Evolutionary conservation across 441 rosid species (phyloP), one percentile per base, ranked within the genome.

Genomic region (Brassica balearica): DNA sequence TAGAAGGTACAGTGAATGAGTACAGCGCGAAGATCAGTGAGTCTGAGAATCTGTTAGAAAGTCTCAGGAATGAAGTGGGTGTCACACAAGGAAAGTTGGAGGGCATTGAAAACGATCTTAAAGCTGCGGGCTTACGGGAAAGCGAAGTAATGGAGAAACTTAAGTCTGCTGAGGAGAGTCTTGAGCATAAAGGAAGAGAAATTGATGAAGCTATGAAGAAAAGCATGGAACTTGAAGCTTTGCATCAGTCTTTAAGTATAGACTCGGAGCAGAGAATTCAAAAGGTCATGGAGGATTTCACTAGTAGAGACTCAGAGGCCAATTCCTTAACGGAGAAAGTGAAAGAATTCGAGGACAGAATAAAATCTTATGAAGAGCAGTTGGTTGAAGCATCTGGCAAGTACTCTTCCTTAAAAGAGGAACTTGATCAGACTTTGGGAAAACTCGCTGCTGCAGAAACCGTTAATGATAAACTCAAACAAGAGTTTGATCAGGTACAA

Each of bases 91-190:
- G 77, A 82, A 90, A 89, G 80, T 56, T 92, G 76, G 90, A 84
- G 82, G 79, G 80, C 80, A 81, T 87, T 71, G 97, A 90, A 81
- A 92, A 75, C 68, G 92, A 91, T 73, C 90, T 92, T 66, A 82
- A 82, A 84, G 87, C 86, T 74, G 80, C 87, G 80, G 89, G 88
- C 63, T 73, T 92, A 79, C 83, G 88, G 83, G 98, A 90, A 79
- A 85, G 82, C 11, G 92, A 90, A 74, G 80, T 78, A 46, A 70
- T 87, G 87, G 88, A 80, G 83, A 95, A 95, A 87, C 92, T 93
- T 41, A 93, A 87, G 81, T 78, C 85, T 74, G 90, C 91, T 10
- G 96, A 89, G 84, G 94, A 88, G 85, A 85, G 89, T 75, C 81
- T 93, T 66, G 84, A 81, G 81, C 82, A 84, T 58, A 94, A 91